Evolutionary conservation across 345 rosid species (phyloP), one percentile per base, ranked within the genome.

Genomic region (Lagerstroemia speciosa): DNA sequence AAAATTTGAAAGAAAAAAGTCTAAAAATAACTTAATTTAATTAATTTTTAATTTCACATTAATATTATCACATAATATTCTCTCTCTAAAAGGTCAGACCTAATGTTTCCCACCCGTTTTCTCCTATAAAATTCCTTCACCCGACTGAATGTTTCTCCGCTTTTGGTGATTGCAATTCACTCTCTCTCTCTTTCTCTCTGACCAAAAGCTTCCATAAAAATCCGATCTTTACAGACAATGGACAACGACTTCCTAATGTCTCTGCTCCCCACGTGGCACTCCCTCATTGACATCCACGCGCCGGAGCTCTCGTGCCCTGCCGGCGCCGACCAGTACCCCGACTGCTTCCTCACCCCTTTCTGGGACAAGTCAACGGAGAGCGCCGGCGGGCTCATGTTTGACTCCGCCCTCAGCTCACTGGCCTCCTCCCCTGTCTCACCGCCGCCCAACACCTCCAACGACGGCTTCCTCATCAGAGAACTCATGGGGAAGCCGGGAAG

Each of bases 371-470:
- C 80, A 66, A 61, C 66, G 73, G 75, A 74, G 43, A 75, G 74
- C 53, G 5, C 5, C 34, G 48, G 63, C 52, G 57, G 65, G 67
- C 70, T 69, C 67, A 65, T 69, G 64, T 80, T 75, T 70, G 81
- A 77, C 62, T 73, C 81, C 43, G 74, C 78, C 60, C 40, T 77
- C 66, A 74, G 73, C 65, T 69, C 83, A 22, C 73, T 77, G 11
- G 77, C 71, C 19, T 77, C 83, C 27, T 80, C 84, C 29, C 83
- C 81, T 14, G 72, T 29, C 1, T 74, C 76, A 0, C 77, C 67
- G 46, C 46, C 41, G 11, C 74, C 80, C 24, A 37, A 20, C 32
- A 38, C 67, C 32, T 43, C 71, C 57, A 61, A 62, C 11, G 67
- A 67, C 66, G 45, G 74, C 32, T 61, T 37, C 32, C 46, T 65